Evolutionary conservation across 441 rosid species (phyloP).

Genomic region (Aquilaria agallochum): DNA sequence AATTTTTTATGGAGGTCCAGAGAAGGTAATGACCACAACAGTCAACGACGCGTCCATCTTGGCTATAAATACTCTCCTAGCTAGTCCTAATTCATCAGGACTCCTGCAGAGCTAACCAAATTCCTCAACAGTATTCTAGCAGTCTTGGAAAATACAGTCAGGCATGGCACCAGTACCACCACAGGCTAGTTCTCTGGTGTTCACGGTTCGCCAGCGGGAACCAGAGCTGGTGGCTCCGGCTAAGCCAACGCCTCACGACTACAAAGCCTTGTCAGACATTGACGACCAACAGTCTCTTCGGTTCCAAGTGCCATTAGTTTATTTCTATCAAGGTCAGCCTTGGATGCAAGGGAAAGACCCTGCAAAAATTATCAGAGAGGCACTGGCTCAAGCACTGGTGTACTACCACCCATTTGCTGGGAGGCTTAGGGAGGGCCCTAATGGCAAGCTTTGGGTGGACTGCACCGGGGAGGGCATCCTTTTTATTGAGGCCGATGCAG

Average conservation of each 20-base stretch:
- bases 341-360: conserved; percentile 18
- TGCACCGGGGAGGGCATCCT: conserved; percentile 32
- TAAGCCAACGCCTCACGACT: conserved; percentile 25
- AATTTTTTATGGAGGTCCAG: too few species aligned
- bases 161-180: conserved; percentile 1
- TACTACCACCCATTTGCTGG: conserved; percentile 34
- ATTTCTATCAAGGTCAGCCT: conserved; percentile 22
- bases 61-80: too few species aligned
- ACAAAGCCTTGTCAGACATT: conserved; percentile 29
- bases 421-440: conserved; percentile 21
- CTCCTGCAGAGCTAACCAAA: too few species aligned
- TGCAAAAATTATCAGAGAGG: conserved; percentile 13
- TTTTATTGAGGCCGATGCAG: conserved; percentile 32
- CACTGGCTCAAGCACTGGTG: conserved; percentile 25
- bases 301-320: conserved; percentile 22
- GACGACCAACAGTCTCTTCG: conserved; percentile 35
- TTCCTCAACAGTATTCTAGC: too few species aligned
- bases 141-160: too few species aligned
- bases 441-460: conserved; percentile 26
- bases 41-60: too few species aligned
- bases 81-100: too few species aligned
- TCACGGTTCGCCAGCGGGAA: conserved; percentile 10
- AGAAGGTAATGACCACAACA: too few species aligned
- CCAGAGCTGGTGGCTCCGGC: conserved; percentile 34
- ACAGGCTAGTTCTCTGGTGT: conserved; percentile 10